Evolutionary conservation across 2,329 filamentous ascomycete genomes (phyloP), one percentile per base, ranked within the genome.

Genomic region (Berkeleyomyces basicola): DNA sequence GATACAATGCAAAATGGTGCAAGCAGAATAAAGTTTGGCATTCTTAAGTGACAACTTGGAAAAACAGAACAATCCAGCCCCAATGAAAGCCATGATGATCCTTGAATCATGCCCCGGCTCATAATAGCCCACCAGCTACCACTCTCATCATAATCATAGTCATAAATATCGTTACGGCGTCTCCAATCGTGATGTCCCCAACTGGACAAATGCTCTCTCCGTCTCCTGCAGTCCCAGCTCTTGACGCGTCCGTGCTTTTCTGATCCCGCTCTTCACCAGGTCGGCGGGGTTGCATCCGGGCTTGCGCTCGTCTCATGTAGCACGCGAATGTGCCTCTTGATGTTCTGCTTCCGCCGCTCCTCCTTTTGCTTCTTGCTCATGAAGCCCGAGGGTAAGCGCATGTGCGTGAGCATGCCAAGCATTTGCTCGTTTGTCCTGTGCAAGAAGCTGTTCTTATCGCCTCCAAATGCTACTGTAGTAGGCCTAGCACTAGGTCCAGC

Each of bases 281-380:
- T 31, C n/a, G 51, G 36, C 36, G 51, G 7, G n/a, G 51, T 3
- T 39, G 51, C 7, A n/a, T 36, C 33, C 36, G 36, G 39, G n/a
- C 39, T 36, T 31, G 47, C 7, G 11, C 47, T 63, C 43, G 65
- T 66, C 58, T 71, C 70, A n/a, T 68, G 68, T 40, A 75, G 66
- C 62, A 73, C 68, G 60, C 69, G 70, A 60, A 76, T 75, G 31
- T 70, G 71, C 47, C 70, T 71, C 67, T 72, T 71, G 57, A 77
- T 65, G 33, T 71, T 70, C 42, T 71, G 70, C 31, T 72, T 68
- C 64, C 72, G 68, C 65, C 69, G 70, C 60, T 76, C 73, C 14
- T 69, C 68, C 47, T 68, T 70, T 42, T 59, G 55, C 58, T 62
- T 62, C 36, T 61, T 62, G 4, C 55, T 62, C 39, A 65, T 42